Evolutionary conservation across 192 early-diverging fungal genomes (phyloP).

Genomic region (Coemansia sp.): DNA sequence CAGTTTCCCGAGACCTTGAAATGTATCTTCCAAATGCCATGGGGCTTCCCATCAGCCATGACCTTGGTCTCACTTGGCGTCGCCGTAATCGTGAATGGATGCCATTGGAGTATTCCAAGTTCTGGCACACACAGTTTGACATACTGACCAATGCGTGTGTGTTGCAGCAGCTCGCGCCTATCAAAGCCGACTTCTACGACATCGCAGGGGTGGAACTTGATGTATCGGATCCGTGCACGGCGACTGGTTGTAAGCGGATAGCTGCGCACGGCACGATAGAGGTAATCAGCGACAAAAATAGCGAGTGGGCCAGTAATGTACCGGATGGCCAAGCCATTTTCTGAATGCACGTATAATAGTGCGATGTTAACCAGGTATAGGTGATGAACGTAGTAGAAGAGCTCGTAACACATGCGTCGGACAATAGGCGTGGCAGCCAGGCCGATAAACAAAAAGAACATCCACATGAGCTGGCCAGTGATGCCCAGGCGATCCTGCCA

Average conservation of each 20-base stretch:
- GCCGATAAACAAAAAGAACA: conserved; percentile 64
- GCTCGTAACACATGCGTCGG: conserved; percentile 66
- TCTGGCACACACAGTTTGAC: conserved; percentile 75
- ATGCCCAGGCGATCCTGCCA: conserved; percentile 54
- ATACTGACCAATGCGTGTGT: conserved; percentile 69
- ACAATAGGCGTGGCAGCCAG: conserved; percentile 58
- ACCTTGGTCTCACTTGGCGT: conserved; percentile 74
- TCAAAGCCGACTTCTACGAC: conserved; percentile 74
- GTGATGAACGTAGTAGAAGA: conserved; percentile 84
- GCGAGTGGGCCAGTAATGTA: conserved; percentile 47
- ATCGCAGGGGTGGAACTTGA: conserved; percentile 71
- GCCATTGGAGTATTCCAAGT: conserved; percentile 75
- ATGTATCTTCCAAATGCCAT: conserved; percentile 63
- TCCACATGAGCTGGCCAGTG: conserved; percentile 76
- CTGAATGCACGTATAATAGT: conserved; percentile 69
- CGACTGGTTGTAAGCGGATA: conserved; percentile 43
- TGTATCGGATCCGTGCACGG: conserved; percentile 61
- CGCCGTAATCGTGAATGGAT: conserved; percentile 78
- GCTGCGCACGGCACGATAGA: conserved; percentile 65
- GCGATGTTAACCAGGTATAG: conserved; percentile 71
- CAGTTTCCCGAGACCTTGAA: conserved; percentile 78
- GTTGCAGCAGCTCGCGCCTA: conserved; percentile 53
- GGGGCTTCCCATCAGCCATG: conserved; percentile 49
- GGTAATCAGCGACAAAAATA: conserved; percentile 55
- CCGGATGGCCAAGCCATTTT: conserved; percentile 56